Evolutionary conservation across 1,139 yeast species (phyloP).

Genomic region (Yamadazyma diospyri): DNA sequence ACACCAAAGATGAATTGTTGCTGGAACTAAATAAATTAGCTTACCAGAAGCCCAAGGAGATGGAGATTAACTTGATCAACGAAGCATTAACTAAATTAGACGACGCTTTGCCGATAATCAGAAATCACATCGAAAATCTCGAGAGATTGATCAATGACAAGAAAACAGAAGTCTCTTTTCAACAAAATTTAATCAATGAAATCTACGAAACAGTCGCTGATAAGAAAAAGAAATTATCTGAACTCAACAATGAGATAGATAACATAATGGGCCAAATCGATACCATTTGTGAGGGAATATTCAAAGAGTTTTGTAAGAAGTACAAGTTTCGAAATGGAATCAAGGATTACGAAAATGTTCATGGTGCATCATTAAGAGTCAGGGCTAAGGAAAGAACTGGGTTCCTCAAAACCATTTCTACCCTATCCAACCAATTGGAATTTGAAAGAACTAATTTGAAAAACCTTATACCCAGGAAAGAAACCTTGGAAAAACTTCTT

Average conservation of each 20-base stretch:
- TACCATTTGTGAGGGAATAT: slow-evolving; percentile 43
- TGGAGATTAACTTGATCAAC: slow-evolving; percentile 53
- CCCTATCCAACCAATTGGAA: slow-evolving; percentile 55
- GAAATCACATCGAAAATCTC: slow-evolving; percentile 46
- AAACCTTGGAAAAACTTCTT: slow-evolving; percentile 31
- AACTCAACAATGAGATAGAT: slow-evolving; percentile 27
- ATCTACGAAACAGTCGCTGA: slow-evolving; percentile 18
- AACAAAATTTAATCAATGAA: slow-evolving; percentile 22
- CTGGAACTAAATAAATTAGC: slow-evolving; percentile 51
- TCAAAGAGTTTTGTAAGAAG: slow-evolving; percentile 50
- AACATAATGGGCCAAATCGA: slow-evolving; percentile 26
- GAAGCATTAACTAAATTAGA: slow-evolving; percentile 57
- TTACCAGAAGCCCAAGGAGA: slow-evolving; percentile 49
- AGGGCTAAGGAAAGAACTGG: slow-evolving; percentile 64
- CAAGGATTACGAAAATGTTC: slow-evolving; percentile 63
- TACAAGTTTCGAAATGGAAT: slow-evolving; percentile 53
- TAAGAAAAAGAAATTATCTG: slow-evolving; percentile 22
- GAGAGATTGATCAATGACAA: slow-evolving; percentile 54
- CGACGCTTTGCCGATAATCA: slow-evolving; percentile 48
- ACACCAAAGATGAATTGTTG: slow-evolving; percentile 58
- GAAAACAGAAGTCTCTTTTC: slow-evolving; percentile 53
- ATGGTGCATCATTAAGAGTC: slow-evolving; percentile 58
- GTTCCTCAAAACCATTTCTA: slow-evolving; percentile 57
- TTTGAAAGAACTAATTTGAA: slow-evolving; percentile 60
- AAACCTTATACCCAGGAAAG: slow-evolving; percentile 47